phyloP scores from a whole-genome alignment of 805 yeast genomes.

The Scheffersomyces lignosus region DNA sequence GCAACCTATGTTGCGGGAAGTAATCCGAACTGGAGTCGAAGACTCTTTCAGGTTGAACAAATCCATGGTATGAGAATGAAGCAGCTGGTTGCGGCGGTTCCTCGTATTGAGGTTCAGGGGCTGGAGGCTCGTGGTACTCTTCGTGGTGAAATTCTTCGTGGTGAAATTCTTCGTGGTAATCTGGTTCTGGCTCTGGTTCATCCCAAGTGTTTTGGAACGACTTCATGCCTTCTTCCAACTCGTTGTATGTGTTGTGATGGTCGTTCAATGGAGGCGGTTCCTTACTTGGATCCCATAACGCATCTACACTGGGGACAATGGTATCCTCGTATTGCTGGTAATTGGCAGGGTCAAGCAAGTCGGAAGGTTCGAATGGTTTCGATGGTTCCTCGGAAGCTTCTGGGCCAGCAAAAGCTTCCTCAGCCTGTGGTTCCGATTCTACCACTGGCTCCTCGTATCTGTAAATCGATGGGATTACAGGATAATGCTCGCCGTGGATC shows the following conservation, averaged over 20 bases:
- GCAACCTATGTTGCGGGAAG: constrained; percentile 26
- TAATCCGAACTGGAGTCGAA: constrained; percentile 29
- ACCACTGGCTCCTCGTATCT: background rate
- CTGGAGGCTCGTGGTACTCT: background rate
- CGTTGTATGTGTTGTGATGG: constrained; percentile 1
- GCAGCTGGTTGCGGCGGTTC: background rate
- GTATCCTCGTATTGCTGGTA: constrained; percentile 21
- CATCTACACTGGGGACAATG: constrained; percentile 15
- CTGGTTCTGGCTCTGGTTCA: constrained; percentile 2
- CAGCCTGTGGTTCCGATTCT: background rate
- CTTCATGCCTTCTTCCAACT: constrained; percentile 14
- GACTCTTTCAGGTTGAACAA: constrained; percentile 27
- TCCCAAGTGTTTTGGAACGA: constrained; percentile 31
- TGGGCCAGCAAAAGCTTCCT: too few species aligned
- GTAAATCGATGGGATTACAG: background rate
- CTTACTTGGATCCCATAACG: constrained; percentile 45
- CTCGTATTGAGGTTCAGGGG: background rate
- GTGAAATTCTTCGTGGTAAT: constrained; percentile 1
- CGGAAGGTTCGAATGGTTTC: constrained; percentile 13
- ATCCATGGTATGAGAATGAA: background rate
- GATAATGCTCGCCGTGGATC: constrained; percentile 3
- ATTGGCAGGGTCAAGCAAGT: constrained; percentile 31
- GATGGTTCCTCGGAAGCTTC: background rate
- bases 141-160: background rate
- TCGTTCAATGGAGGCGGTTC: constrained; percentile 41